These are phyloP conservation scores for Puccinia triticina DNA, from an alignment of 1,284 basidiomycete species.

Conservation along the genomic window DNA sequence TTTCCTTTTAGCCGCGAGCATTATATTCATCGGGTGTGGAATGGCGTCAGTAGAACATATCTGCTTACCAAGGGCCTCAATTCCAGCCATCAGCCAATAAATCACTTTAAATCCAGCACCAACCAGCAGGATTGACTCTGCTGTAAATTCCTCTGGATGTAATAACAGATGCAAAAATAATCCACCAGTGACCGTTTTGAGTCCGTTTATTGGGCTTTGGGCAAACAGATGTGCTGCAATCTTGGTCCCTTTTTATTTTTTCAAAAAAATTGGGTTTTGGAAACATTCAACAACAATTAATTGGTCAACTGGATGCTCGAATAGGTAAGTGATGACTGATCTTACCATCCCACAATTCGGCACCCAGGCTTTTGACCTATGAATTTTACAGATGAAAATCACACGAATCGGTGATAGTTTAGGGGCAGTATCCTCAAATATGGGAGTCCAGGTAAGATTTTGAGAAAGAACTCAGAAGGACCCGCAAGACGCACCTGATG, in stretches of 20 bases:
- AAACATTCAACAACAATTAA: slow-evolving; percentile 1
- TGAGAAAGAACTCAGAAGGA: no score
- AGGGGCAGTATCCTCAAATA: no score
- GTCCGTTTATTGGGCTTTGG: slow-evolving; percentile 42
- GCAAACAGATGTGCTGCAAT: slow-evolving; percentile 29
- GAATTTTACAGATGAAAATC: background rate
- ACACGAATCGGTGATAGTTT: background rate
- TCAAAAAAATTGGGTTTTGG: background rate
- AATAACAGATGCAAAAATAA: slow-evolving; percentile 48
- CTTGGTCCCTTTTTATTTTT: slow-evolving; percentile 18
- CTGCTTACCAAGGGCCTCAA: slow-evolving; percentile 34
- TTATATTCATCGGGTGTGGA: background rate
- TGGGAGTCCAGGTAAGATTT: no score
- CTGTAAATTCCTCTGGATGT: slow-evolving; percentile 39
- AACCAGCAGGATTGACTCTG: slow-evolving; percentile 44
- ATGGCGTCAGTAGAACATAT: background rate
- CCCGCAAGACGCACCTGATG: slow-evolving; percentile 18
- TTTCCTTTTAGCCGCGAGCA: background rate
- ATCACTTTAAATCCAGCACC: slow-evolving; percentile 48
- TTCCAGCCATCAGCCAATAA: slow-evolving; percentile 38
- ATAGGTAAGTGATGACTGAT: background rate
- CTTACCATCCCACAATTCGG: slow-evolving; percentile 48
- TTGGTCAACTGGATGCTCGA: background rate
- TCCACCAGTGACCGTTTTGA: slow-evolving; percentile 47
- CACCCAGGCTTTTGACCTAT: slow-evolving; percentile 37